Evolutionary conservation across 768 basidiomycete genomes (phyloP), one percentile per base, ranked within the genome.

Genomic region (Amanita molliuscula): DNA sequence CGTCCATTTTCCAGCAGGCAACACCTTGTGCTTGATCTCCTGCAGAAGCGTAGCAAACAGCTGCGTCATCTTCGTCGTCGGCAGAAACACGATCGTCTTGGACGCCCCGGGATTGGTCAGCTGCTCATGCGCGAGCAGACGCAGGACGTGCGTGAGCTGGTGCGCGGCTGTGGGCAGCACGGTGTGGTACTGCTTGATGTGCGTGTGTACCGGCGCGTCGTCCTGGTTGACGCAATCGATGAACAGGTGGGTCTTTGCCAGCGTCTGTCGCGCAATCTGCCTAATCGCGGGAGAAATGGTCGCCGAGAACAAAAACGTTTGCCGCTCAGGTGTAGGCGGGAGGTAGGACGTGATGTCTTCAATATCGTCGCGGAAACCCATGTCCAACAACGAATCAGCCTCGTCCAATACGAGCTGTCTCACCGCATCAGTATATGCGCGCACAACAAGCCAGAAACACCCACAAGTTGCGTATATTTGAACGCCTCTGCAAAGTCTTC

Each of bases 291-390:
- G 70, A 0, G 87, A 83, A 31, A 94, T 80, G 2, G 91, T 94
- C 20, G 93, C 92, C 11, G 88, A 90, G 67, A 95, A 93, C 50
- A 97, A 72, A 68, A 95, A 84, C 0, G 92, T 95, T 61, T 94
- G 92, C n/a, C 91, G 81, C 47, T 78, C 61, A 0, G 82, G 77
- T 1, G 67, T 58, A 16, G 69, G 67, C 6, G 85, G 83, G n/a
- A 94, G 71, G 58, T 70, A 74, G 3, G 68, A 60, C 25, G 75
- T 65, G 57, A 95, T 90, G 1, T 75, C 78, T 18, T 87, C 79
- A 26, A 97, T 80, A 58, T 95, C 93, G 20, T 82, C 77, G 3
- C 85, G 77, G 77, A 95, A 96, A 56, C 93, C 93, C 84, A 93
- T 86, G 50, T 92, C 89, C 9, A 97, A 72, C 10, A 95, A 72